phyloP scores from a whole-genome alignment of 2,329 filamentous ascomycete species.

The Ophiostoma fasciatum region DNA sequence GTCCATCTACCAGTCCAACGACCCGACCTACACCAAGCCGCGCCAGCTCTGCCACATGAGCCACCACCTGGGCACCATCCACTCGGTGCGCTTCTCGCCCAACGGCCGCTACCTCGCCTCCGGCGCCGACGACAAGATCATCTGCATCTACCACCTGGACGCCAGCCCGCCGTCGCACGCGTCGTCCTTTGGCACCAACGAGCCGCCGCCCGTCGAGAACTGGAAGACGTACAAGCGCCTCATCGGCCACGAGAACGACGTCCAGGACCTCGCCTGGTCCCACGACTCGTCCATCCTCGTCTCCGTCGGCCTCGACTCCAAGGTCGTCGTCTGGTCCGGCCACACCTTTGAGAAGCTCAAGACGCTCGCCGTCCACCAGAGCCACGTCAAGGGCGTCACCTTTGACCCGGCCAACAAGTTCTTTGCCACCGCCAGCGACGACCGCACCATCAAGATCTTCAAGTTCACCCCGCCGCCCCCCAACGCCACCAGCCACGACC shows the following conservation, averaged over 20 bases:
- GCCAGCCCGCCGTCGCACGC: constrained; percentile 61
- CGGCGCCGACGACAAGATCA: constrained; percentile 96
- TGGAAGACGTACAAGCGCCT: constrained; percentile 92
- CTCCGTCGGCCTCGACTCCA: constrained; percentile 91
- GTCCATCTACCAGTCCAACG: constrained; percentile 68
- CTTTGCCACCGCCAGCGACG: constrained; percentile 95
- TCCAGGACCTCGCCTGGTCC: constrained; percentile 96
- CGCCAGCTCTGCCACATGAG: constrained; percentile 96
- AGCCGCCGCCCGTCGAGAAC: constrained; percentile 86
- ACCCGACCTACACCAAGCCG: constrained; percentile 58
- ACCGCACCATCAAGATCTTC: constrained; percentile 92
- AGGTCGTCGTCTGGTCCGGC: constrained; percentile 96
- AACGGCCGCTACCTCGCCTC: constrained; percentile 93
- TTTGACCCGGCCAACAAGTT: constrained; percentile 99
- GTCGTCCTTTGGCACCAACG: constrained; percentile 75
- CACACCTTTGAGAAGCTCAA: constrained; percentile 97
- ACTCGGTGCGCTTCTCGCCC: constrained; percentile 90
- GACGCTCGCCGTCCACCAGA: constrained; percentile 82
- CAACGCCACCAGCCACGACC: constrained; percentile 87
- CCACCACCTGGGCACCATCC: constrained; percentile 94
- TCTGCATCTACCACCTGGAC: constrained; percentile 90
- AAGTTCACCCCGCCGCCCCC: constrained; percentile 82
- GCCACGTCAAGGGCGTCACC: constrained; percentile 96
- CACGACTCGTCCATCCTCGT: constrained; percentile 90
- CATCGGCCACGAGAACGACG: constrained; percentile 95